phyloP scores from a whole-genome alignment of 352 stramenopile genomes.

The Bremia lactucae region DNA sequence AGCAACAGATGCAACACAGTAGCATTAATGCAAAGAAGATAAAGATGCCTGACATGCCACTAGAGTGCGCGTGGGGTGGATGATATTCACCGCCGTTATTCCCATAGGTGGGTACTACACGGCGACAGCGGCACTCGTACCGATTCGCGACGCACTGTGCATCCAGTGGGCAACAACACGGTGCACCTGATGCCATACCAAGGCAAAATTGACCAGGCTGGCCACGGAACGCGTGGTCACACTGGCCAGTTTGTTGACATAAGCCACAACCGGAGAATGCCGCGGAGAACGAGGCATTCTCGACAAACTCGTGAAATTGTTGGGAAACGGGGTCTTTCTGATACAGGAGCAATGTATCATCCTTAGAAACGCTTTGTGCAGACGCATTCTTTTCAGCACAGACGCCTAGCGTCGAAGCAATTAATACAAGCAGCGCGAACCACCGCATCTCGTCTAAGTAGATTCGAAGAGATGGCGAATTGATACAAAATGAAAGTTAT shows the following conservation, averaged over 20 bases:
- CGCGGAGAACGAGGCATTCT: slow-evolving; percentile 33
- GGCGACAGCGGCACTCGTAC: slow-evolving; percentile 54
- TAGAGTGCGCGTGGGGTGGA: slow-evolving; percentile 24
- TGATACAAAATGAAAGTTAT: too few species aligned
- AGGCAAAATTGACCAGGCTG: slow-evolving; percentile 53
- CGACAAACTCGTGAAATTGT: slow-evolving; percentile 17
- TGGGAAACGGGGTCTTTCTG: too few species aligned
- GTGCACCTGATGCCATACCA: slow-evolving; percentile 33
- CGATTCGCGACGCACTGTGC: slow-evolving; percentile 43
- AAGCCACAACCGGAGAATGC: slow-evolving; percentile 45
- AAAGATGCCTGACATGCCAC: slow-evolving; percentile 19
- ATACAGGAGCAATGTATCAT: slow-evolving; percentile 3
- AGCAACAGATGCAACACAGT: slow-evolving; percentile 47
- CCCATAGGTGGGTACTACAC: slow-evolving; percentile 8
- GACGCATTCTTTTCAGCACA: slow-evolving; percentile 1
- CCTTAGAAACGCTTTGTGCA: not conserved
- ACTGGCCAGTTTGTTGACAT: slow-evolving; percentile 49
- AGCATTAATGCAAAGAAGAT: slow-evolving; percentile 37
- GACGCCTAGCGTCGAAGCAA: not conserved
- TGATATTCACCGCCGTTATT: slow-evolving; percentile 17
- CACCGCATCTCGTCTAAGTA: slow-evolving; percentile 1
- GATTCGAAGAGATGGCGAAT: too few species aligned
- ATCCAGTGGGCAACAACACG: slow-evolving; percentile 51
- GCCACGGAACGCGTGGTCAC: slow-evolving; percentile 51
- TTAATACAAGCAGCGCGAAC: slow-evolving; percentile 11